Conservation (phyloP, 192 early-diverging fungal genomes). For the Backusella morwellensis region DNA sequence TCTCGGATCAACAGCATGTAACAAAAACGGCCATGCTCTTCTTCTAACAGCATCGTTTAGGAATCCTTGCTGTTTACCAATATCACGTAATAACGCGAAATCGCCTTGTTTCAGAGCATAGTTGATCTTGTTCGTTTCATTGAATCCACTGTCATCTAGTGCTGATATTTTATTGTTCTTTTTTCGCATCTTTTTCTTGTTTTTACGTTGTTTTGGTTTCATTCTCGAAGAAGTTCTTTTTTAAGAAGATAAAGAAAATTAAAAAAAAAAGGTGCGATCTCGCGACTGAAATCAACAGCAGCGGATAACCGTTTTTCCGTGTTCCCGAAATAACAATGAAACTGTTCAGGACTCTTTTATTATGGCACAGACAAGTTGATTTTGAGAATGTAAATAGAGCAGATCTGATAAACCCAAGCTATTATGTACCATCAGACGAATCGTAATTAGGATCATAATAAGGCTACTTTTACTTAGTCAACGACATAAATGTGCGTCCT, state of each 20-base stretch:
- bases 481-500: too few species aligned
- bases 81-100: slow-evolving; percentile 15
- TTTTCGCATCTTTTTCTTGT: background rate
- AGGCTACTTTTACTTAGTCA: too few species aligned
- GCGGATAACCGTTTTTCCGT: background rate
- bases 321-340: background rate
- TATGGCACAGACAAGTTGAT: too few species aligned
- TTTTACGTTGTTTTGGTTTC: slow-evolving; percentile 13
- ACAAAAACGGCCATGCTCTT: slow-evolving; percentile 47
- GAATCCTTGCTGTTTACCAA: slow-evolving; percentile 36
- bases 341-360: too few species aligned
- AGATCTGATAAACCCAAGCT: too few species aligned
- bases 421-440: too few species aligned
- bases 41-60: slow-evolving; percentile 46
- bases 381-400: too few species aligned
- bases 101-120: slow-evolving; percentile 36
- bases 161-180: slow-evolving; percentile 7
- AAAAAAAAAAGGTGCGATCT: background rate
- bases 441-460: too few species aligned
- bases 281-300: background rate
- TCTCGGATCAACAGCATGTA: slow-evolving; percentile 31
- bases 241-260: background rate
- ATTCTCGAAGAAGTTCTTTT: background rate
- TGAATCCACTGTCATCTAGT: slow-evolving; percentile 30
- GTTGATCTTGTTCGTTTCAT: slow-evolving; percentile 40